Base-by-base conservation (phyloP, 2,329 filamentous ascomycete species). In the Tricladium varicosporioides region DNA sequence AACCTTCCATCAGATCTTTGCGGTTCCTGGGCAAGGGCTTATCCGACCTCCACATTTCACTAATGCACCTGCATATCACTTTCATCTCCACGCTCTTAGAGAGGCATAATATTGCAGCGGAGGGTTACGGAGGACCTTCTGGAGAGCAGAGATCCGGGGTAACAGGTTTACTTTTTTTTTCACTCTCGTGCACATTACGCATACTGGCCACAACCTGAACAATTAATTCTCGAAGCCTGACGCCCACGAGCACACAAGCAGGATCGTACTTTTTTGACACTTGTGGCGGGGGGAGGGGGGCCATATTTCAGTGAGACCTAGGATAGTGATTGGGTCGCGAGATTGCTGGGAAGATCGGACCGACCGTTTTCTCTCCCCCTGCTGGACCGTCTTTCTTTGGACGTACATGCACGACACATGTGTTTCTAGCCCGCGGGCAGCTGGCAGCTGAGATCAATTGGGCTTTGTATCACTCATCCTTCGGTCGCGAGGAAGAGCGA, bases 321-420 rank as follows among this genome's bases (percentile, higher is more conserved):
- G 51, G 36, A 19, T 48, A 1, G 11, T 48, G 52, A 54, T 54
- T 43, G 55, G 43, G 43, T 27, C 48, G 47, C 31, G 36, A 33
- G 53, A 10, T 32, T 16, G 19, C n/a, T 54, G 43, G 62, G 63
- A 65, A 65, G 54, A 64, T 64, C 63, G 63, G 63, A 65, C 63
- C 63, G 63, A 27, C 22, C 22, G 22, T 27, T 43, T 16, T 16
- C 40, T 16, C 40, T 16, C 40, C 40, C 40, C 40, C 15, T 43
- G 40, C 40, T 43, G 40, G 40, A 9, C 13, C 4, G 9, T 46
- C 31, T 48, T 47, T 53, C 51, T 44, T 18, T 36, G 18, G 27
- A 31, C 19, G 18, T 11, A 54, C 48, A 56, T 56, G 53, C 49
- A 56, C 59, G 53, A 57, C 56, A 56, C 53, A 58, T 51, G 47